A percentile compares a stretch with the other conserved stretches of the same genome.
Evolutionary conservation across 2,329 filamentous ascomycete genomes (phyloP).

Genomic region (Simplicillium aogashimaense): DNA sequence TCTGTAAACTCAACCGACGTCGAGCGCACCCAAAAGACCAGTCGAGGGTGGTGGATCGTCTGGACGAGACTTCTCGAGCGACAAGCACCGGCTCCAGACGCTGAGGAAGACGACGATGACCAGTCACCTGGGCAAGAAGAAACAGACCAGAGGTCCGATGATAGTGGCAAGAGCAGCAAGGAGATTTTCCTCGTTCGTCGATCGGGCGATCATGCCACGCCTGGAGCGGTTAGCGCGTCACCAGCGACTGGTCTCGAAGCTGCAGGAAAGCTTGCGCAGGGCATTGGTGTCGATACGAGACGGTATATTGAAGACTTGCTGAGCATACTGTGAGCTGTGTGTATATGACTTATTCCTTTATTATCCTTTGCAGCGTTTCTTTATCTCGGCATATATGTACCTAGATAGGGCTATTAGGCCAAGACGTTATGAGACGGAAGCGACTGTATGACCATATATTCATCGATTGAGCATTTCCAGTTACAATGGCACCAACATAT

Average conservation of each 20-base stretch:
- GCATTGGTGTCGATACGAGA: conserved; percentile 68
- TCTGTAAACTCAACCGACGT: conserved; percentile 29
- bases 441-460: no score
- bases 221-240: conserved; percentile 23
- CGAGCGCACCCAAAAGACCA: conserved; percentile 57
- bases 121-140: neutral
- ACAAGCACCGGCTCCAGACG: conserved; percentile 6
- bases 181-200: conserved; percentile 53
- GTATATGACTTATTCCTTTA: neutral
- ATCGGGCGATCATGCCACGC: conserved; percentile 43
- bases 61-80: conserved; percentile 48
- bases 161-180: conserved; percentile 24
- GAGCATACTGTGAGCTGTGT: conserved; percentile 33
- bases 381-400: neutral
- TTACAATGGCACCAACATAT: no score
- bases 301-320: conserved; percentile 65
- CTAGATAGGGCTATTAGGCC: no score
- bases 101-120: conserved; percentile 4
- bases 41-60: conserved; percentile 59
- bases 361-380: neutral
- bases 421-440: no score
- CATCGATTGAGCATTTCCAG: no score
- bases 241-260: conserved; percentile 24
- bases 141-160: conserved; percentile 3
- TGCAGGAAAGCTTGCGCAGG: conserved; percentile 54